Base-by-base conservation (phyloP, 768 basidiomycete genomes). In the Boletus pseudopeckii region DNA sequence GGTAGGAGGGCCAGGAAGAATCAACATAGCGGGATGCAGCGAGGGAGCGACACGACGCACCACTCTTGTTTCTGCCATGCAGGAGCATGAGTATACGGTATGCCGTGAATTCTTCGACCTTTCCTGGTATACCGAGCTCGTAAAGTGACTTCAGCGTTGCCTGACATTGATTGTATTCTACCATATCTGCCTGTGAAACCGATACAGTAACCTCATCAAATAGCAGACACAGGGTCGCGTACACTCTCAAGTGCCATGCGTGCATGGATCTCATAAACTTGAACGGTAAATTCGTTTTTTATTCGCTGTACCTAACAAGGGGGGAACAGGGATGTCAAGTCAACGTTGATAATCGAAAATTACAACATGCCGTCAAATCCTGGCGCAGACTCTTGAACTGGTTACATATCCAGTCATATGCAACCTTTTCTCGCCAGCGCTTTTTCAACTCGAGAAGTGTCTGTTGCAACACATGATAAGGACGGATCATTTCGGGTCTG, bases 161-260 rank as follows among this genome's bases (percentile, higher is more conserved):
- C 71, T 98, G 94, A 73, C 97, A 99, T 71, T 95, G 91, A 71
- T 97, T 98, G 69, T 96, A 98, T 81, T 99, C 97, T 60, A 97
- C 94, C 80, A 99, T 90, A 71, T 99, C 97, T 65, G 80, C 83
- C 96, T 99, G 72, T 30, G 42, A 59, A 57, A 60, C 50, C 52
- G 18, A 53, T 55, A 57, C 55, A 64, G 58, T 40, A 46, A 64
- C 58, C 46, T 36, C 32, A 42, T 43, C 50, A 26, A 39, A 47
- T 10, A 33, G 26, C 36, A 17, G 28, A 47, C 39, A 22, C 33
- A 54, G 41, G 42, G 55, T 17, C 5, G 72, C 84, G 53, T 72
- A 93, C 92, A 63, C 84, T 86, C 80, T 95, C 92, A 38, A 99
- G 77, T 41, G 97, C 97, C 78, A 98, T 96, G 33, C 97, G 85